Evolutionary conservation across 768 basidiomycete genomes (phyloP), one percentile per base, ranked within the genome.

Genomic region (Pisolithus orientalis): DNA sequence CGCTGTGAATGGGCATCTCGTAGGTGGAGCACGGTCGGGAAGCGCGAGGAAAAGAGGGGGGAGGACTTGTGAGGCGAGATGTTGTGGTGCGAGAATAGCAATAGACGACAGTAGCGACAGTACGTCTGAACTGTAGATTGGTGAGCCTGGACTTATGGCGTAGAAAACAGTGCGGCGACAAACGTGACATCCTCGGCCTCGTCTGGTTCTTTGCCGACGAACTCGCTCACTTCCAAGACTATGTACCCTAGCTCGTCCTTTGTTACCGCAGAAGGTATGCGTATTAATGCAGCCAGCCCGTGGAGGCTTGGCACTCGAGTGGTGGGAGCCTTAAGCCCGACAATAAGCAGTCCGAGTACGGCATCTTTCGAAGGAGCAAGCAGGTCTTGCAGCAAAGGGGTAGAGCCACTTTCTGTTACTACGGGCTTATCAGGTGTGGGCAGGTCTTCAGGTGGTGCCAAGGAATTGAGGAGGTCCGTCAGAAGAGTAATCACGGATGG

Each of bases 191-290:
- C 83, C 43, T 78, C 78, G 21, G 75, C 74, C 14, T 79, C 79
- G 39, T 79, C 75, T 11, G 70, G 70, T 47, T 77, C 72, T 44
- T 62, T 69, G 37, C 50, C 47, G 34, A 95, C 70, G 8, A 90
- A 69, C 46, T 90, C 85, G 60, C 87, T 83, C 27, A 87, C 73
- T 46, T 80, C 84, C 52, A 85, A 84, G 1, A 95, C 87, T 39
- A 92, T 71, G 62, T 87, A 93, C 3, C 83, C 80, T 10, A 90
- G 67, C 64, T 99, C 94, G 17, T 84, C 79, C 48, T 84, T 77
- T 0, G 80, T 72, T 37, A 95, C 71, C 43, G 93, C 76, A 0
- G 66, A 67, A 6, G 75, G 71, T 2, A 90, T 83, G 7, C 78
- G 79, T n/a, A 85, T 76, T 58, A 96, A 63, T 17, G 78, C 78